These are phyloP conservation scores for Macaranga tanarius DNA, from an alignment of 441 rosid species.

Conservation along the genomic window DNA sequence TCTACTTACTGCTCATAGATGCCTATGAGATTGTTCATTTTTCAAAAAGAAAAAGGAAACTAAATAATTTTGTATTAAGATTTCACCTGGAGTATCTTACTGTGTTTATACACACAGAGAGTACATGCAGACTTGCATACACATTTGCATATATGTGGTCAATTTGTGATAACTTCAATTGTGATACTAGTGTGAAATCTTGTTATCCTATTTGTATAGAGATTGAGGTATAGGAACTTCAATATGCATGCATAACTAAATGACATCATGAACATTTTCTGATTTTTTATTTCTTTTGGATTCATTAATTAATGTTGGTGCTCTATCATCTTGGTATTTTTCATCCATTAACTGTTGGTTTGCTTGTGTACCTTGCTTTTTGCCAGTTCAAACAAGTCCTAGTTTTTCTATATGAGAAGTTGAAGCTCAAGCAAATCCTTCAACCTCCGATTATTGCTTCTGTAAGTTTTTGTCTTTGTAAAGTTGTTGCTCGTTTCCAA, in stretches of 20 bases:
- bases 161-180: no score
- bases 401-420: constrained; percentile 56
- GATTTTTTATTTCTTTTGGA: no score
- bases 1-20: background rate
- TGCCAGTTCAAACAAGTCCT: constrained; percentile 61
- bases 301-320: constrained; percentile 8
- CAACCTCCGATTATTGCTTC: constrained; percentile 96
- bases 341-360: constrained; percentile 8
- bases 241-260: background rate
- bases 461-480: constrained; percentile 41
- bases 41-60: background rate
- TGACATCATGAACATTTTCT: background rate
- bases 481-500: background rate
- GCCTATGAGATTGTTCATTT: background rate
- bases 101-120: no score
- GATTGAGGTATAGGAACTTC: no score
- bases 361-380: constrained; percentile 18
- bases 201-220: background rate
- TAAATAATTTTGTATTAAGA: no score
- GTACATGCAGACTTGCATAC: no score
- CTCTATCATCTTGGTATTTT: background rate
- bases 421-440: constrained; percentile 92
- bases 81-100: no score
- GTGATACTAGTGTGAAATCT: background rate
- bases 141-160: no score